A percentile compares a stretch with the other conserved stretches of the same genome.
Evolutionary conservation across 2,329 filamentous ascomycete genomes (phyloP).

Genomic region (Penicillium sp.): DNA sequence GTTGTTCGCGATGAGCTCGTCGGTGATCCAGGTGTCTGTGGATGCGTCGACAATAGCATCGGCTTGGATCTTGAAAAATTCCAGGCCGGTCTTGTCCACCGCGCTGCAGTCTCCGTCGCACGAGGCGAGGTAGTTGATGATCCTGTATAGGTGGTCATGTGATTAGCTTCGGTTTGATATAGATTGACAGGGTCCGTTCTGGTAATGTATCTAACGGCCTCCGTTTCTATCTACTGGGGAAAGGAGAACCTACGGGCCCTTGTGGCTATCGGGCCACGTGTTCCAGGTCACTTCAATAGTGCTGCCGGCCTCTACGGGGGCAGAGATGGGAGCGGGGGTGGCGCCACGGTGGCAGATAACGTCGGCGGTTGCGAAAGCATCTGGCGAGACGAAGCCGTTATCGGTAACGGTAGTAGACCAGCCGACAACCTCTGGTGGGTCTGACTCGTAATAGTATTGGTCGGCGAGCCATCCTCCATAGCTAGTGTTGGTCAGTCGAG

Average conservation of each 20-base stretch:
- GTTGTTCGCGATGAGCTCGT: slow-evolving; percentile 55
- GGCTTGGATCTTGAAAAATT: slow-evolving; percentile 66
- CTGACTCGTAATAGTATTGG: slow-evolving; percentile 34
- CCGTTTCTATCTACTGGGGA: background rate
- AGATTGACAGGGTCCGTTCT: background rate
- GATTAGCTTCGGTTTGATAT: background rate
- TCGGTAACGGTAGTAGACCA: slow-evolving; percentile 59
- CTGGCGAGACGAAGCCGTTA: slow-evolving; percentile 56
- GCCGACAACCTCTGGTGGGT: slow-evolving; percentile 50
- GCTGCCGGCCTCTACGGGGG: slow-evolving; percentile 61
- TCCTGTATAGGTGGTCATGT: slow-evolving; percentile 23
- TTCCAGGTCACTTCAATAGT: slow-evolving; percentile 64
- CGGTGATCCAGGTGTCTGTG: slow-evolving; percentile 57
- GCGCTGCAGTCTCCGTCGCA: slow-evolving; percentile 59
- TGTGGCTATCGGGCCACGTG: slow-evolving; percentile 65
- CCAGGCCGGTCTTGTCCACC: slow-evolving; percentile 55
- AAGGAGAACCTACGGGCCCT: slow-evolving; percentile 51
- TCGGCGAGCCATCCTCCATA: slow-evolving; percentile 47
- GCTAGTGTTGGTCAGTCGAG: slow-evolving; percentile 18
- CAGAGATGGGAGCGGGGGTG: slow-evolving; percentile 53
- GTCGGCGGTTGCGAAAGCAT: slow-evolving; percentile 47
- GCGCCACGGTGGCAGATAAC: slow-evolving; percentile 66
- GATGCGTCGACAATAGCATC: slow-evolving; percentile 54
- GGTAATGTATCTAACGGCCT: background rate
- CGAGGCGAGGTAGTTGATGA: slow-evolving; percentile 66